Conservation (phyloP, 345 rosid genomes). For the Salix udensis region DNA sequence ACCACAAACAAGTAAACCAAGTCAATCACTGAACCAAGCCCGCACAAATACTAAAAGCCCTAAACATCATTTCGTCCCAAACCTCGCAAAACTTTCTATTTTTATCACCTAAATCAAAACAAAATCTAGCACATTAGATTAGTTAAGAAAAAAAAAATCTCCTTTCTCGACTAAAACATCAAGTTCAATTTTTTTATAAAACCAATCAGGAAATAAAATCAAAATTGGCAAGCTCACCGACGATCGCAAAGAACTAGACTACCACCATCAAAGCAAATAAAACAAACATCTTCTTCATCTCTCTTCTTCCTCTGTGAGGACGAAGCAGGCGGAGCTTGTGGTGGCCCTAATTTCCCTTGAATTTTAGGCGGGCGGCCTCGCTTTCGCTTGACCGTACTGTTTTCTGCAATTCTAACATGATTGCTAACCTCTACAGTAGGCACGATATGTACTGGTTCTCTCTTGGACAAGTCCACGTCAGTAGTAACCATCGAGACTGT, state of each 20-base stretch:
- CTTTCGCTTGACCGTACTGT: slow-evolving; percentile 45
- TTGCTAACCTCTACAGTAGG: slow-evolving; percentile 28
- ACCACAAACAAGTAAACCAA: neutral
- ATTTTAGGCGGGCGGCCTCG: slow-evolving; percentile 74
- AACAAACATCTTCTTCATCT: slow-evolving; percentile 95
- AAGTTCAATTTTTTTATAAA: neutral
- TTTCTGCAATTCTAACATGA: slow-evolving; percentile 19
- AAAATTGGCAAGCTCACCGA: slow-evolving; percentile 43
- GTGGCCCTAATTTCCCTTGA: slow-evolving; percentile 17
- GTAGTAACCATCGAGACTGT: slow-evolving; percentile 14
- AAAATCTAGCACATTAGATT: neutral
- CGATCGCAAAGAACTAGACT: slow-evolving; percentile 97
- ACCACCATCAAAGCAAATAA: slow-evolving; percentile 98
- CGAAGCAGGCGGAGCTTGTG: slow-evolving; percentile 16
- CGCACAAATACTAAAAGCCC: neutral
- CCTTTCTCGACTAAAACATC: neutral
- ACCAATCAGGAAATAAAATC: neutral
- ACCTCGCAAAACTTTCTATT: no score
- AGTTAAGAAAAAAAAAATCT: no score
- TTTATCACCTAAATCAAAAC: no score
- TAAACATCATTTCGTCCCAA: neutral
- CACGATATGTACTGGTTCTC: slow-evolving; percentile 4
- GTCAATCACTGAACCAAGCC: neutral
- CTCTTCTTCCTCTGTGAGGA: slow-evolving; percentile 30
- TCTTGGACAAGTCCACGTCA: neutral